A percentile compares a stretch with the other conserved stretches of the same genome.
These are phyloP conservation scores for Penicillium sp. DNA, from an alignment of 2,329 filamentous ascomycete species.

Conservation along the genomic window DNA sequence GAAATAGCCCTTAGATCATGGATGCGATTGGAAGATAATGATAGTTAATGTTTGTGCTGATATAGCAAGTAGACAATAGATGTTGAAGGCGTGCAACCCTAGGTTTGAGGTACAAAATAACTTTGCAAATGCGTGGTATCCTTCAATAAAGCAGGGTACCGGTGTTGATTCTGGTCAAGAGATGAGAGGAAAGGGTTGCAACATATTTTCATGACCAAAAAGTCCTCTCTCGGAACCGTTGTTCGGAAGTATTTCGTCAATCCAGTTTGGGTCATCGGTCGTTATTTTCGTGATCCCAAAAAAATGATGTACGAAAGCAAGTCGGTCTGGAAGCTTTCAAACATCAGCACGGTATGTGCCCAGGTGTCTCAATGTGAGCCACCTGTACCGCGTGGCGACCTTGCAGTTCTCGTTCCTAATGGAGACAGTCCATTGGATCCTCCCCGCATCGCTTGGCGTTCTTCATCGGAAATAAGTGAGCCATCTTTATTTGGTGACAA, in stretches of 20 bases:
- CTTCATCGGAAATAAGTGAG: constrained; percentile 4
- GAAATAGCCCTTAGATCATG: background rate
- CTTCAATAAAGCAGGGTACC: background rate
- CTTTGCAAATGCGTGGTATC: background rate
- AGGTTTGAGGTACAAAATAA: background rate
- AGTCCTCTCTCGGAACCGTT: too few relatives aligned
- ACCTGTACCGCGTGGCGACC: constrained; percentile 2
- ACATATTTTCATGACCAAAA: too few relatives aligned
- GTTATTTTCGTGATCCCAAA: background rate
- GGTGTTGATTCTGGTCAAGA: too few relatives aligned
- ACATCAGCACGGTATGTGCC: background rate
- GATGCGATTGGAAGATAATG: background rate
- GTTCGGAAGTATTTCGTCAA: too few relatives aligned
- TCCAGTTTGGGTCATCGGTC: background rate
- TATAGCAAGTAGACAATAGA: background rate
- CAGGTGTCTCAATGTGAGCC: background rate
- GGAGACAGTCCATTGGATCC: constrained; percentile 1
- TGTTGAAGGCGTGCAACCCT: background rate
- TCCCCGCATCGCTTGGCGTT: constrained; percentile 2
- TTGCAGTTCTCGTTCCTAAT: constrained; percentile 3
- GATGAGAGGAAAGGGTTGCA: too few relatives aligned
- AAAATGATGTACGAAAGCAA: background rate
- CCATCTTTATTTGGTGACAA: constrained; percentile 7
- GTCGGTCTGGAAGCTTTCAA: background rate
- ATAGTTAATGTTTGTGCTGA: background rate